A percentile compares a stretch with the other conserved stretches of the same genome.
Conservation (phyloP, 1,139 yeast species). For the Suhomyces wounanorum region DNA sequence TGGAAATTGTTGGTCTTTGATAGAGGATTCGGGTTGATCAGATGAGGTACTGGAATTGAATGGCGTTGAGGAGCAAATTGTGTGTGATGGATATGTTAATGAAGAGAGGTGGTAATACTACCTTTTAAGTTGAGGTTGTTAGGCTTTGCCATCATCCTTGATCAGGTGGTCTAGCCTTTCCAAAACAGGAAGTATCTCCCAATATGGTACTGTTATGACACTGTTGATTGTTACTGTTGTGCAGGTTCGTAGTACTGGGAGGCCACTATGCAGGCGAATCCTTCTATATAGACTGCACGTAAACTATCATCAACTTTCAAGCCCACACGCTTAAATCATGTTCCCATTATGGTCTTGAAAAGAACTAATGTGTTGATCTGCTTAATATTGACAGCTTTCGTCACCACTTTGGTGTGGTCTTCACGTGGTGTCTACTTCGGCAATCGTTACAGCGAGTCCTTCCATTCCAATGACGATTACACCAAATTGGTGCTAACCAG, state of each 20-base stretch:
- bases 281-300: not conserved
- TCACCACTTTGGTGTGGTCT: not conserved
- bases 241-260: not conserved
- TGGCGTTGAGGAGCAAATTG: not conserved
- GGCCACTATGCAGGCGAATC: not conserved
- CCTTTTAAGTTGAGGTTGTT: not conserved
- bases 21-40: not conserved
- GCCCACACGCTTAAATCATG: not conserved
- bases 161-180: not conserved
- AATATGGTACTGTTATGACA: not conserved
- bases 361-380: constrained; percentile 1
- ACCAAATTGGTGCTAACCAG: not conserved
- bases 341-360: not conserved
- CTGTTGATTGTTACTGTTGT: not conserved
- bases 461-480: not conserved
- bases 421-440: not conserved
- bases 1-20: not conserved
- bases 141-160: constrained; percentile 5
- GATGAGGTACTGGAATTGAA: not conserved
- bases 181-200: not conserved
- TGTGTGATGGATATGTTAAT: not conserved
- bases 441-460: not conserved
- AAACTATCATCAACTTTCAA: not conserved
- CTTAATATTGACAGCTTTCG: not conserved
- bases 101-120: not conserved